Evolutionary conservation across 1,139 yeast genomes (phyloP).

Genomic region (Protomyces arabidopsidicola): DNA sequence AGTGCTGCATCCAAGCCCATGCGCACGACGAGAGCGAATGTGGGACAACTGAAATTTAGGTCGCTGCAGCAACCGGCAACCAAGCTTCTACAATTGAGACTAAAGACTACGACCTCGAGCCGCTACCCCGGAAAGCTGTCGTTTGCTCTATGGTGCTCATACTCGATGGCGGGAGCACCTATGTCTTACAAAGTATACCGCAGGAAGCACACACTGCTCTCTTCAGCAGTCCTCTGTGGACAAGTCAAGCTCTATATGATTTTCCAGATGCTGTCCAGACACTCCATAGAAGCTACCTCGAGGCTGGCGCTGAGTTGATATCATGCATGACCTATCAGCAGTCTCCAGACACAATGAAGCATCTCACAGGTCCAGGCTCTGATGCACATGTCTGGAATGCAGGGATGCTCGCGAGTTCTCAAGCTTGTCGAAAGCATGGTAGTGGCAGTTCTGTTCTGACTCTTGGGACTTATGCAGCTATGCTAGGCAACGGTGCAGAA

Average conservation of each 20-base stretch:
- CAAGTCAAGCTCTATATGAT: constrained; percentile 16
- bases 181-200: constrained; percentile 4
- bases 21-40: too few species aligned
- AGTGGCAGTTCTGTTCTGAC: constrained; percentile 5
- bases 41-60: too few species aligned
- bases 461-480: constrained; percentile 24
- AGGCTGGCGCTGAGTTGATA: constrained; percentile 14
- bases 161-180: constrained; percentile 25
- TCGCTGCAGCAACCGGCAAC: neutral
- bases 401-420: constrained; percentile 8
- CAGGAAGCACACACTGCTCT: neutral
- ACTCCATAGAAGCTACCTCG: constrained; percentile 4
- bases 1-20: too few species aligned
- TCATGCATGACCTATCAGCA: constrained; percentile 27
- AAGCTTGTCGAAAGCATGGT: neutral
- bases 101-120: neutral
- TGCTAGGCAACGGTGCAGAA: constrained; percentile 22
- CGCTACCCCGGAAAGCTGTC: neutral
- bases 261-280: constrained; percentile 6
- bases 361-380: neutral
- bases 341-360: constrained; percentile 13
- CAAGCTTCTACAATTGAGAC: neutral
- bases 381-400: constrained; percentile 3
- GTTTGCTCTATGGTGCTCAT: constrained; percentile 7
- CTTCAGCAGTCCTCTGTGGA: constrained; percentile 17